A percentile compares a stretch with the other conserved stretches of the same genome.
Evolutionary conservation across 768 basidiomycete species (phyloP).

Genomic region (Auricularia heimuer): DNA sequence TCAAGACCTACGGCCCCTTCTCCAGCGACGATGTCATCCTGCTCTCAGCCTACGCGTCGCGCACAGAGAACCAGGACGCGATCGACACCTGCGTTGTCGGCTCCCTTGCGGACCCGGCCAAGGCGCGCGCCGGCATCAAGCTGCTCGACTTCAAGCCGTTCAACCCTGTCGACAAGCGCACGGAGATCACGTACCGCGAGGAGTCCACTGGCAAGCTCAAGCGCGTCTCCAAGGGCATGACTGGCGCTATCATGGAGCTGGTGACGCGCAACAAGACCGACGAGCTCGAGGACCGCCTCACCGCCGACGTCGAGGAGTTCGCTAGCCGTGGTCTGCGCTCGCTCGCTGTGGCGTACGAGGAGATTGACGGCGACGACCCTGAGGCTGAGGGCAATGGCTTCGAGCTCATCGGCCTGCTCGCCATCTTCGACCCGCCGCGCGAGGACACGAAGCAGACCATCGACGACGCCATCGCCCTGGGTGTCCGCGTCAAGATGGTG

Average conservation of each 20-base stretch:
- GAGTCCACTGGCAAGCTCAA: slow-evolving; percentile 91
- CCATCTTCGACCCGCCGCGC: slow-evolving; percentile 97
- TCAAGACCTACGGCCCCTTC: slow-evolving; percentile 85
- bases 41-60: slow-evolving; percentile 90
- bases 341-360: slow-evolving; percentile 91
- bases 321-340: slow-evolving; percentile 95
- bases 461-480: slow-evolving; percentile 90
- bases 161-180: slow-evolving; percentile 99
- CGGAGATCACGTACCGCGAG: slow-evolving; percentile 96
- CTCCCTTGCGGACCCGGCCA: slow-evolving; percentile 59
- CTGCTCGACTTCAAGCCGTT: slow-evolving; percentile 99
- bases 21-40: slow-evolving; percentile 85
- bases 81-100: slow-evolving; percentile 83
- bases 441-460: slow-evolving; percentile 99
- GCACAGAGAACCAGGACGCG: slow-evolving; percentile 98
- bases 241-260: slow-evolving; percentile 94
- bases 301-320: slow-evolving; percentile 93
- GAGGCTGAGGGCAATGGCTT: slow-evolving; percentile 93
- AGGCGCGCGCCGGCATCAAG: slow-evolving; percentile 87
- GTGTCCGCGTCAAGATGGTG: slow-evolving; percentile 99
- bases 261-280: slow-evolving; percentile 97
- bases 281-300: slow-evolving; percentile 81
- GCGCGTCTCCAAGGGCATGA: slow-evolving; percentile 99
- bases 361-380: slow-evolving; percentile 70
- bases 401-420: slow-evolving; percentile 91